Evolutionary conservation across 208 protist genomes (phyloP), one percentile per base, ranked within the genome.

Genomic region (Crithidia brevicula): DNA sequence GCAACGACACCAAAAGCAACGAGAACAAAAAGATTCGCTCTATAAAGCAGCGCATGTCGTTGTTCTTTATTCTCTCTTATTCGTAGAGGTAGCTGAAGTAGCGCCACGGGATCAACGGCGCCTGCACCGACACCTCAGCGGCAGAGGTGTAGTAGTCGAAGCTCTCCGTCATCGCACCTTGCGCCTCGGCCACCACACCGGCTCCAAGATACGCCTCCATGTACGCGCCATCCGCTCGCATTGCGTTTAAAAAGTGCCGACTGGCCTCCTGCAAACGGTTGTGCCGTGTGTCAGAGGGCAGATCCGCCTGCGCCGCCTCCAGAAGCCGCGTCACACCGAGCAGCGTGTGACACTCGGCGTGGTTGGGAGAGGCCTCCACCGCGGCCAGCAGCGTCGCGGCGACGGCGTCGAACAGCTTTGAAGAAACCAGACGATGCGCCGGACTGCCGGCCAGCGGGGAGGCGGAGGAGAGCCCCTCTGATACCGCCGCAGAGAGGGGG

Each of bases 141-240:
- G 85, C 89, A 3, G 83, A 83, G n/a, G 83, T 59, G 64, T 85
- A 84, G 52, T 86, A 82, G 38, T 88, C 82, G 9, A 87, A 66
- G 38, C 81, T 85, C 43, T 87, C 71, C 36, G 81, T 73, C 30
- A 67, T 61, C 33, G 79, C 80, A 0, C 86, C 85, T 40, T 89
- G 83, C 45, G 79, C 83, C 77, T 91, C 84, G 1, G 80, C 72
- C 42, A 88, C 83, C 28, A 76, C 65, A 23, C 89, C 89, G 42
- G 89, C 76, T 15, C 85, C 85, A 16, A 82, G 58, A 63, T 92
- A 83, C 11, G 83, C 77, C 43, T 81, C 83, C 0, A 65, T 36
- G 0, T 63, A 64, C 11, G 72, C 61, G 6, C 80, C 67, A 11
- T 62, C 75, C 18, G 68, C 79, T 25, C 68, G 76, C 45, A 91